Evolutionary conservation across 306 rosid species (phyloP).

Genomic region (Nissolia schottii): DNA sequence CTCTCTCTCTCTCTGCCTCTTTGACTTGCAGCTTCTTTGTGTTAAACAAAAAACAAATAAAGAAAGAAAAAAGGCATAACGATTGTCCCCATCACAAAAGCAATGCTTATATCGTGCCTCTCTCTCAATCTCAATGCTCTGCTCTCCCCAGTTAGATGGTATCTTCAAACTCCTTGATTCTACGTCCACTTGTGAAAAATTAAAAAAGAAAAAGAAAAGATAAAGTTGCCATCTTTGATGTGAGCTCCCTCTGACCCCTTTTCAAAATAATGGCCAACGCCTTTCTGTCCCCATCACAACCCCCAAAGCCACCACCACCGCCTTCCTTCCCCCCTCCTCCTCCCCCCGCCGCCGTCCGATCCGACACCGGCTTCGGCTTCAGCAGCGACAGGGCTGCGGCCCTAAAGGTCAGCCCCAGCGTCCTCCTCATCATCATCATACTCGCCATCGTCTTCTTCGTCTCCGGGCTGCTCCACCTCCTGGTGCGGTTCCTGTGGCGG

Average conservation of each 20-base stretch:
- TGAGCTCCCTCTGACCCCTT: slow-evolving; percentile 24
- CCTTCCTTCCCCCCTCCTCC: slow-evolving; percentile 32
- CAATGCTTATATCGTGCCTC: neutral
- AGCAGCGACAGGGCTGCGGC: slow-evolving; percentile 45
- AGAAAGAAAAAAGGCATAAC: neutral
- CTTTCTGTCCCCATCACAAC: slow-evolving; percentile 38
- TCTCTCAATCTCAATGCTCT: no score
- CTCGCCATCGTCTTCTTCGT: slow-evolving; percentile 82
- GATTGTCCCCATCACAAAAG: slow-evolving; percentile 30
- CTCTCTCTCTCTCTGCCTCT: neutral
- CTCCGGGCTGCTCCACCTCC: slow-evolving; percentile 89
- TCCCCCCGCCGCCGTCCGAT: slow-evolving; percentile 25
- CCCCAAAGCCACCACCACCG: slow-evolving; percentile 40
- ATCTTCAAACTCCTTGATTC: neutral
- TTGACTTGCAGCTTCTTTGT: slow-evolving; percentile 29
- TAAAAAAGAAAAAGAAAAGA: no score
- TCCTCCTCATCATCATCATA: slow-evolving; percentile 68
- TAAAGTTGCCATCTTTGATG: slow-evolving; percentile 38
- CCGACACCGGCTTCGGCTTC: slow-evolving; percentile 43
- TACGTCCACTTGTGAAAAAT: slow-evolving; percentile 6
- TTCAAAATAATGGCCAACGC: slow-evolving; percentile 29
- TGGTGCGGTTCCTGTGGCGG: slow-evolving; percentile 69
- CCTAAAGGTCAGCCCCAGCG: slow-evolving; percentile 58
- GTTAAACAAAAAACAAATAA: slow-evolving; percentile 4
- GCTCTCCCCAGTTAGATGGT: neutral